These are phyloP conservation scores for Phylloporus sp. DNA, from an alignment of 768 basidiomycete species.

Conservation along the genomic window DNA sequence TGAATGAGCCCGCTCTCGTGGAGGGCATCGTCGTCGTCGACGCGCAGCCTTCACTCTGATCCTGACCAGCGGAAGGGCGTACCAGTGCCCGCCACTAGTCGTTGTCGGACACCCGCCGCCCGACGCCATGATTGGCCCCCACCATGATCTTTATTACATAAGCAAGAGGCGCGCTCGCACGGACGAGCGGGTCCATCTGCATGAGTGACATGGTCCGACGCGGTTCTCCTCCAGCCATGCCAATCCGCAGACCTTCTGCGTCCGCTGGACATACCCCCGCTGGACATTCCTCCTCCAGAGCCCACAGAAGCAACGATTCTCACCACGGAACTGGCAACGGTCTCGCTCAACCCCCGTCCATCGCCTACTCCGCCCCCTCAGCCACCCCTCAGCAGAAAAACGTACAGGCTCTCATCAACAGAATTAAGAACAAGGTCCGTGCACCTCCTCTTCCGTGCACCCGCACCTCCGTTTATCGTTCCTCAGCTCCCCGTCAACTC, in stretches of 20 bases:
- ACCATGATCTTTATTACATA: slow-evolving; percentile 18
- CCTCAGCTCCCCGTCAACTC: slow-evolving; percentile 80
- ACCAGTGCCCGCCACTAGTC: no score
- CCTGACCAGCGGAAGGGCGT: no score
- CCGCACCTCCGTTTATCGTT: background rate
- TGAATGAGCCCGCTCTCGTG: background rate
- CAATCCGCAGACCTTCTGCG: slow-evolving; percentile 60
- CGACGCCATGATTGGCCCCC: no score
- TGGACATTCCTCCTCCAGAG: slow-evolving; percentile 38
- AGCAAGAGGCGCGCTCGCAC: slow-evolving; percentile 16
- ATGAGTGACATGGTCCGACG: no score
- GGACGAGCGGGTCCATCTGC: slow-evolving; percentile 13
- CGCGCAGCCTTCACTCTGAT: no score
- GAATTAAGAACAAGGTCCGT: slow-evolving; percentile 75
- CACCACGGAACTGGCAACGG: slow-evolving; percentile 38
- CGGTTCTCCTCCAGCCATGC: slow-evolving; percentile 33
- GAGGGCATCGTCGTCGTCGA: background rate
- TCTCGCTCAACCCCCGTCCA: slow-evolving; percentile 30
- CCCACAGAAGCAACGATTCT: slow-evolving; percentile 62
- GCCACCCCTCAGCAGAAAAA: slow-evolving; percentile 76
- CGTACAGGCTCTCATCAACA: slow-evolving; percentile 71
- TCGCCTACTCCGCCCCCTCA: slow-evolving; percentile 34
- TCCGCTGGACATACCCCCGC: slow-evolving; percentile 40
- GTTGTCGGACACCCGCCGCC: no score
- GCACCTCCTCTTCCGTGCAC: background rate